Evolutionary conservation across 2,329 filamentous ascomycete genomes (phyloP).

Genomic region (Sphaerostilbella broomeana): DNA sequence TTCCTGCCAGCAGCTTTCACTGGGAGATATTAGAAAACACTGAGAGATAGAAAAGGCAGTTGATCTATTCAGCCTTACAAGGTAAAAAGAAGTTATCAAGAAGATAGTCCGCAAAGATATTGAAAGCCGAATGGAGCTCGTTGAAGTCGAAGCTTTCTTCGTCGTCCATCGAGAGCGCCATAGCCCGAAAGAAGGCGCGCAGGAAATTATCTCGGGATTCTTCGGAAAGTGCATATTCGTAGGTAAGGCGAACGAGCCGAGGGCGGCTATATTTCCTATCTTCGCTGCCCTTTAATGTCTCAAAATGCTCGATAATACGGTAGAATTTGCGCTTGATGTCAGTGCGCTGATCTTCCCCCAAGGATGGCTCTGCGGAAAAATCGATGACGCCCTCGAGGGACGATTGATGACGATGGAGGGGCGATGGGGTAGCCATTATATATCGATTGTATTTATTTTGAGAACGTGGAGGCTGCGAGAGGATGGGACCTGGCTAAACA

Average conservation of each 20-base stretch:
- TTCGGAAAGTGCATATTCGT: conserved; percentile 4
- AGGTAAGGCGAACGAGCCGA: neutral
- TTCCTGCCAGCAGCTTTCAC: neutral
- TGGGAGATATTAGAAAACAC: neutral
- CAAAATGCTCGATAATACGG: neutral
- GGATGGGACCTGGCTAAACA: too few species aligned
- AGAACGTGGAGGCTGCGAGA: too few species aligned
- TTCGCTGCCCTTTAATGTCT: neutral
- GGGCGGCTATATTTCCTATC: neutral
- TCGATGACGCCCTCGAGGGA: conserved; percentile 1
- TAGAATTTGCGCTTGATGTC: neutral
- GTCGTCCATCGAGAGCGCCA: neutral
- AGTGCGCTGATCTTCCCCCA: neutral
- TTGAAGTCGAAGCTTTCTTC: neutral
- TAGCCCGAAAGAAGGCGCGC: neutral
- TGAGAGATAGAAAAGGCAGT: neutral
- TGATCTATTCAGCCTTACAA: neutral
- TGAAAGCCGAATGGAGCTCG: neutral
- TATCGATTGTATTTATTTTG: too few species aligned
- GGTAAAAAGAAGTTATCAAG: conserved; percentile 13
- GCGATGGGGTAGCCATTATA: too few species aligned
- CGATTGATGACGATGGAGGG: too few species aligned
- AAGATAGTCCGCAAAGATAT: conserved; percentile 5
- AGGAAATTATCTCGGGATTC: conserved; percentile 1
- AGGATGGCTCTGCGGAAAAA: neutral